phyloP scores from a whole-genome alignment of 2,329 filamentous ascomycete genomes.

The Beauveria rudraprayagi region DNA sequence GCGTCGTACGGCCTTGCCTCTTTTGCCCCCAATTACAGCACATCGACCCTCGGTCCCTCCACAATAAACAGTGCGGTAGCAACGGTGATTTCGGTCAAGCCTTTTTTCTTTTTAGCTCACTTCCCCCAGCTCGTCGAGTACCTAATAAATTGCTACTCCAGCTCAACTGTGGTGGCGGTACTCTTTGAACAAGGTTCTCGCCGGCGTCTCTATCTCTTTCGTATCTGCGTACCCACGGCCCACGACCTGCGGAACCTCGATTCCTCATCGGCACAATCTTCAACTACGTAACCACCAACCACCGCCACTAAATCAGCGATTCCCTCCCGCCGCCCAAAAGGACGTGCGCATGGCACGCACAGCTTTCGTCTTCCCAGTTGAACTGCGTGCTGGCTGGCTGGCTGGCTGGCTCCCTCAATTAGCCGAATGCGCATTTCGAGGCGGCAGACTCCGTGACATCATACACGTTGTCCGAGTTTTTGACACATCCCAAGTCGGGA shows the following conservation, averaged over 20 bases:
- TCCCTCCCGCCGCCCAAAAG: neutral
- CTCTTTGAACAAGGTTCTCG: neutral
- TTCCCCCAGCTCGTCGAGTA: no score
- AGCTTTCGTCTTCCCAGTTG: neutral
- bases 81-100: neutral
- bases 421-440: no score
- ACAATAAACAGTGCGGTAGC: neutral
- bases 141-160: no score
- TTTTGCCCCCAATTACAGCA: neutral
- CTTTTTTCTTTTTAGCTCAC: no score
- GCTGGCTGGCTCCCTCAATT: no score
- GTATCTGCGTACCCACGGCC: no score
- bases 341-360: neutral
- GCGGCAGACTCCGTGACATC: no score
- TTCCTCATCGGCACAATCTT: neutral
- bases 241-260: neutral
- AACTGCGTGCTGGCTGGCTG: no score
- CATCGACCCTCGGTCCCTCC: neutral
- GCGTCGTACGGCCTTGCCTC: conserved; percentile 7
- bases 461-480: no score
- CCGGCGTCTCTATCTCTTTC: neutral
- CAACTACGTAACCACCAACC: neutral
- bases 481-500: no score
- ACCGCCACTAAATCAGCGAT: neutral
- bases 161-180: no score